Percentiles rank a stretch among this genome's conserved stretches.
Conservation (phyloP, 192 early-diverging fungal species). For the Entrophospora sp. region DNA sequence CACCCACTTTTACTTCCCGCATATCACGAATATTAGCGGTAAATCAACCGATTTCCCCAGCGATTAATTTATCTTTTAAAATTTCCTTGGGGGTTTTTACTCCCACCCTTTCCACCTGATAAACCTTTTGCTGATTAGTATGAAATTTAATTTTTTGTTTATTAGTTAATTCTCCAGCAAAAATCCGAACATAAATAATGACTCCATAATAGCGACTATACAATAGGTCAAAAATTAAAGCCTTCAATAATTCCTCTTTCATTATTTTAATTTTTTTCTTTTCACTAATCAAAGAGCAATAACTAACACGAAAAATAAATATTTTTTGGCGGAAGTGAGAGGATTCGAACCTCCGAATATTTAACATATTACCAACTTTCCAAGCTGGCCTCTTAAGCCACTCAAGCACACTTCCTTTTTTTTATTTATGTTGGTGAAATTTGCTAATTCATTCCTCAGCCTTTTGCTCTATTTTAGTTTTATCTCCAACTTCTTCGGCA, state of each 20-base stretch:
- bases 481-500: too few species aligned
- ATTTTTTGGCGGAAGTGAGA: too few species aligned
- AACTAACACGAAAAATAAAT: too few species aligned
- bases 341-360: too few species aligned
- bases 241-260: background rate
- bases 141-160: background rate
- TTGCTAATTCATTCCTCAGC: too few species aligned
- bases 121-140: background rate
- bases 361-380: too few species aligned
- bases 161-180: background rate
- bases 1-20: background rate
- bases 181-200: background rate
- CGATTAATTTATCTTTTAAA: conserved; percentile 7
- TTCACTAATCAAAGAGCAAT: too few species aligned
- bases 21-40: background rate
- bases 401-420: too few species aligned
- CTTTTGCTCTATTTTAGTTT: too few species aligned
- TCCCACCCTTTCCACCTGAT: conserved; percentile 10
- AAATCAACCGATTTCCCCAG: conserved; percentile 12
- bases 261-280: background rate
- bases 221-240: conserved; percentile 1
- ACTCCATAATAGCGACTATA: conserved; percentile 1
- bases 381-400: too few species aligned
- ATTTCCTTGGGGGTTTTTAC: conserved; percentile 8
- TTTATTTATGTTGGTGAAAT: too few species aligned